phyloP scores from a whole-genome alignment of 2,329 filamentous ascomycete genomes.

The Ambrosiella cleistominuta region DNA sequence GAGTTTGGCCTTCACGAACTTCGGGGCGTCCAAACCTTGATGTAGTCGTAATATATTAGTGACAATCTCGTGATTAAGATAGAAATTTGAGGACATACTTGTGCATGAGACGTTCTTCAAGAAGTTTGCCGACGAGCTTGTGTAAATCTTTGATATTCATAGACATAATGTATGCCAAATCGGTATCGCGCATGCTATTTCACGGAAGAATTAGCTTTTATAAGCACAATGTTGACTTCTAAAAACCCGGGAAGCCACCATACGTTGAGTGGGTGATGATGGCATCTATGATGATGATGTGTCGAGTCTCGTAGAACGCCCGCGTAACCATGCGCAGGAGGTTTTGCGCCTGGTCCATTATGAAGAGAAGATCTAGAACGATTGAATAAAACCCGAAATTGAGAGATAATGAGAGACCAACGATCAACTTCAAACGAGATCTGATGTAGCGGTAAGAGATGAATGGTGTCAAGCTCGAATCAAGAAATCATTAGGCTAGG shows the following conservation, averaged over 20 bases:
- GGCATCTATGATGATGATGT: conserved; percentile 72
- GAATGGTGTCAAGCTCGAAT: no score
- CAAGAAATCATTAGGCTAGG: no score
- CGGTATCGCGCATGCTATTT: conserved; percentile 70
- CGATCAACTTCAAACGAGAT: no score
- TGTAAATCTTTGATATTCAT: conserved; percentile 87
- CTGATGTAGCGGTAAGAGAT: no score
- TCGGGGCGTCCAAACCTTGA: conserved; percentile 36
- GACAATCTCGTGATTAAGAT: neutral
- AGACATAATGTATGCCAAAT: conserved; percentile 70
- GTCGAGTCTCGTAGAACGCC: conserved; percentile 71
- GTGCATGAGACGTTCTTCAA: conserved; percentile 56
- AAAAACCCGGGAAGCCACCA: conserved; percentile 19
- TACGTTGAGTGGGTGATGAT: conserved; percentile 67
- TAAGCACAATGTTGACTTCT: neutral
- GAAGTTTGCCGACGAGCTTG: conserved; percentile 69
- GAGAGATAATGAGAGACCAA: neutral
- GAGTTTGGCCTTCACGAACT: conserved; percentile 60
- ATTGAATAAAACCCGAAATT: neutral
- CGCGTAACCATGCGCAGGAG: conserved; percentile 75
- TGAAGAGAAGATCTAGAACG: neutral
- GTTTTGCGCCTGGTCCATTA: conserved; percentile 44
- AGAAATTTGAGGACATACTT: conserved; percentile 8
- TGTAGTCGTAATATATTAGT: no score
- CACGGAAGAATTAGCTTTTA: conserved; percentile 30